Evolutionary conservation across 1,284 basidiomycete genomes (phyloP), one percentile per base, ranked within the genome.

Genomic region (Tetrapyrgos nigripes): DNA sequence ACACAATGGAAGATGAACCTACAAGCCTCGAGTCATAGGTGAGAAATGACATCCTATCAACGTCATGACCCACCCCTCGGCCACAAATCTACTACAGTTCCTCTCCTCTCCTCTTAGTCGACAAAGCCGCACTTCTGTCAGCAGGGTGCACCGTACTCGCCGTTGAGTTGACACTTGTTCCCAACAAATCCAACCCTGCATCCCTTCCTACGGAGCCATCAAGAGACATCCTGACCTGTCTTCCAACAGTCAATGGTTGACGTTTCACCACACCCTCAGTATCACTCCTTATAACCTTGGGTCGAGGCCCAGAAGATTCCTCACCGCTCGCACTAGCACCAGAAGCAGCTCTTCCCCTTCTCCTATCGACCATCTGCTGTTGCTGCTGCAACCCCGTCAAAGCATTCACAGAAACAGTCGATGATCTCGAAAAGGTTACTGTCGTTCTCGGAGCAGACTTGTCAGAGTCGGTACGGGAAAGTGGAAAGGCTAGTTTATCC

Each of bases 351-450:
- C 79, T 79, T 62, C 72, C 68, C 60, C 79, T 65, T 68, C 77
- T 68, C 68, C 83, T 63, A 75, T 77, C 70, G 37, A 73, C 68
- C 24, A 74, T 31, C 59, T 76, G 65, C 54, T 75, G 83, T 64
- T 84, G 81, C 64, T 84, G 81, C 64, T 86, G 82, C 33, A 89
- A 69, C 35, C 85, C 81, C 43, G 71, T 83, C 23, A 89, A 70
- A 1, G 87, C 82, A 37, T 76, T 77, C 24, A 85, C 79, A 11
- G 82, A 83, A 19, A 78, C 73, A 2, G 80, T 80, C 21, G 82
- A 76, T 0, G 88, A 81, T 2, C 86, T 81, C 2, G 88, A 89
- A 68, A 90, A 87, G 1, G 85, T 87, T 4, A 85, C 82, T 35
- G 64, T 54, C 14, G 50, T 44, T 10, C 60, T 53, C 19, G 54